A percentile compares a stretch with the other conserved stretches of the same genome.
Evolutionary conservation across 2,329 filamentous ascomycete species (phyloP).

Genomic region (Ilyonectria mors-panacis): DNA sequence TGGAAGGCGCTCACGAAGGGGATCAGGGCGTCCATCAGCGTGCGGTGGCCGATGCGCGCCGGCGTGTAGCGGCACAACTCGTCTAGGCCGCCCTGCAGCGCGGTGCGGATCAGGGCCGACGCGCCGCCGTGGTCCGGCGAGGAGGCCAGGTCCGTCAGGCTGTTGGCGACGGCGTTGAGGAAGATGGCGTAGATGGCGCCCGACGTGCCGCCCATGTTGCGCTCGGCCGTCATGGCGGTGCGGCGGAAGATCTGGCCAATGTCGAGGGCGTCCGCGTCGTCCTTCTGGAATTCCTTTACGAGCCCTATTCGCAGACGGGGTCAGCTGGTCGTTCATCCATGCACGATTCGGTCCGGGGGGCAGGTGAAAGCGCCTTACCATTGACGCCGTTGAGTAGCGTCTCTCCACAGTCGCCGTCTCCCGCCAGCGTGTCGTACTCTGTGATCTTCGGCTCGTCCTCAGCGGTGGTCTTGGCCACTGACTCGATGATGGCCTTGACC

Average conservation of each 20-base stretch:
- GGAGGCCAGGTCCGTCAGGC: slow-evolving; percentile 32
- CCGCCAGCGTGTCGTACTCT: slow-evolving; percentile 51
- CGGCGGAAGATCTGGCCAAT: slow-evolving; percentile 43
- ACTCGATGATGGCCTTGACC: slow-evolving; percentile 38
- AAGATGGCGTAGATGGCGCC: slow-evolving; percentile 86
- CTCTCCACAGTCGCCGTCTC: slow-evolving; percentile 54
- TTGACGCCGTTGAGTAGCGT: slow-evolving; percentile 48
- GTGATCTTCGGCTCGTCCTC: slow-evolving; percentile 59
- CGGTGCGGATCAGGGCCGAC: slow-evolving; percentile 29
- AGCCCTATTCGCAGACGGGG: slow-evolving; percentile 28
- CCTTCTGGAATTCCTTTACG: slow-evolving; percentile 42
- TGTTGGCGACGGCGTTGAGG: slow-evolving; percentile 76
- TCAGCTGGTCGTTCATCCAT: slow-evolving; percentile 11
- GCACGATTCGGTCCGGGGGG: background rate
- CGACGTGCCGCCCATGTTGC: slow-evolving; percentile 81
- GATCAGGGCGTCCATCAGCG: slow-evolving; percentile 79
- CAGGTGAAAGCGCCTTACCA: slow-evolving; percentile 22
- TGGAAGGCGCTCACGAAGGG: slow-evolving; percentile 76
- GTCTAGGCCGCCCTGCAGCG: slow-evolving; percentile 38
- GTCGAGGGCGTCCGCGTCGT: slow-evolving; percentile 33
- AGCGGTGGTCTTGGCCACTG: slow-evolving; percentile 36
- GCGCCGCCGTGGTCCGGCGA: background rate
- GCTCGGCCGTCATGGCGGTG: slow-evolving; percentile 60
- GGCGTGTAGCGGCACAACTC: slow-evolving; percentile 72
- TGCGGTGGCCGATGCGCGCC: slow-evolving; percentile 79